Evolutionary conservation across 78 protist species (phyloP), one percentile per base, ranked within the genome.

Genomic region (Mastigamoeba balamuthi): DNA sequence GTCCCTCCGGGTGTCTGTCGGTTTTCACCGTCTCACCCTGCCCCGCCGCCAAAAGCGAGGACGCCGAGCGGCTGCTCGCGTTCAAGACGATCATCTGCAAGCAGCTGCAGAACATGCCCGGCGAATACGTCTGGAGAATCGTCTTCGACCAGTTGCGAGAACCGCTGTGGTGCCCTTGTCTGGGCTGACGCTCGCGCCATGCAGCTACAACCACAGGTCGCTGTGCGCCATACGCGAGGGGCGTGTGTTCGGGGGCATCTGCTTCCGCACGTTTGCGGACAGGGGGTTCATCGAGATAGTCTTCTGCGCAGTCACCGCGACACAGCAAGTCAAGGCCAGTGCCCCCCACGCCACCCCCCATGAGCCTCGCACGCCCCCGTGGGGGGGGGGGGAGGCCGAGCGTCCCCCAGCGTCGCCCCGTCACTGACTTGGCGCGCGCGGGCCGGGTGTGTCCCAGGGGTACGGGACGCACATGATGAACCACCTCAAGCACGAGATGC

Each of bases 61-160:
- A n/a, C n/a, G n/a, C n/a, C n/a, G n/a, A n/a, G n/a, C n/a, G n/a
- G n/a, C 58, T 69, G 7, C 30, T 69, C 10, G 52, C 37, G 4
- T 73, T 84, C 41, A 84, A 78, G 77, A 40, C 33, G 40, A 42
- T 81, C 6, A 75, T 80, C n/a, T 36, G 58, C 5, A 39, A 58
- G 65, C 90, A 86, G 88, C 81, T 88, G 10, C 92, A 88, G 8
- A 73, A 80, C 25, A 88, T 88, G 92, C 85, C 85, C 30, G n/a
- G 39, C 6, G 81, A 68, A 65, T 90, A 90, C 70, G 81, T 90
- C 41, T 66, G 37, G 0, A 70, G 89, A 3, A 70, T 90, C 36
- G 90, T 90, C 30, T 66, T 84, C 43, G 89, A 90, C 44, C 72
- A 1, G 39, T 39, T 4, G 4, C 73, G 38, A 1, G 4, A 2